Conservation (phyloP, 75 land plant species). For the Selaginella moellendorffii region DNA sequence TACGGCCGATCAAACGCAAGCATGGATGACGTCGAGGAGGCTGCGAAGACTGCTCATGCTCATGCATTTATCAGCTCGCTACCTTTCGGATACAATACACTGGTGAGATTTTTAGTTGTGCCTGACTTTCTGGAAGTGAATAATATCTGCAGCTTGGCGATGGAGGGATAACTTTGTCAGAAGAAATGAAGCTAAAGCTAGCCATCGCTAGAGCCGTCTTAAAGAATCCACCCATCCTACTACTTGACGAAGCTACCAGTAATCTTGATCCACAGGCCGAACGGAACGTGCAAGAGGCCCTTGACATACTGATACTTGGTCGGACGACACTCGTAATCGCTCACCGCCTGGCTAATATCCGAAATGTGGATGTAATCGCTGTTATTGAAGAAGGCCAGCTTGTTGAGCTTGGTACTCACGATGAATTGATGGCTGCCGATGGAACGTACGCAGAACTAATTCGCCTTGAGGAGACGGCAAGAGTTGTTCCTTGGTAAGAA, state of each 20-base stretch:
- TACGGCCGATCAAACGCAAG: slow-evolving; percentile 75
- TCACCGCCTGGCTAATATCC: slow-evolving; percentile 75
- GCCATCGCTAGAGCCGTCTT: slow-evolving; percentile 97
- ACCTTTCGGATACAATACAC: slow-evolving; percentile 77
- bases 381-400: slow-evolving; percentile 99
- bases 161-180: slow-evolving; percentile 54
- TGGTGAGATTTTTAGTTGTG: slow-evolving; percentile 33
- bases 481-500: slow-evolving; percentile 73
- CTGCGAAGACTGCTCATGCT: slow-evolving; percentile 98
- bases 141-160: slow-evolving; percentile 61
- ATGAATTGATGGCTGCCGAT: slow-evolving; percentile 60
- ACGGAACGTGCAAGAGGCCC: slow-evolving; percentile 79
- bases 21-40: slow-evolving; percentile 90
- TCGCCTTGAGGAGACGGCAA: slow-evolving; percentile 93
- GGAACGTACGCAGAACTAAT: slow-evolving; percentile 91
- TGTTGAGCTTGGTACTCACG: slow-evolving; percentile 98
- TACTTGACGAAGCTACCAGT: slow-evolving; percentile 96
- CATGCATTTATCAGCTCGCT: slow-evolving; percentile 97
- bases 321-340: slow-evolving; percentile 90
- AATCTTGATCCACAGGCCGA: slow-evolving; percentile 96
- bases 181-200: slow-evolving; percentile 88
- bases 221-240: slow-evolving; percentile 82
- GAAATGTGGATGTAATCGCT: slow-evolving; percentile 96
- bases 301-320: slow-evolving; percentile 89
- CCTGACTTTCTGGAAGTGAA: too few relatives aligned